Evolutionary conservation across 1,284 basidiomycete species (phyloP).

Genomic region (Malassezia vespertilionis): DNA sequence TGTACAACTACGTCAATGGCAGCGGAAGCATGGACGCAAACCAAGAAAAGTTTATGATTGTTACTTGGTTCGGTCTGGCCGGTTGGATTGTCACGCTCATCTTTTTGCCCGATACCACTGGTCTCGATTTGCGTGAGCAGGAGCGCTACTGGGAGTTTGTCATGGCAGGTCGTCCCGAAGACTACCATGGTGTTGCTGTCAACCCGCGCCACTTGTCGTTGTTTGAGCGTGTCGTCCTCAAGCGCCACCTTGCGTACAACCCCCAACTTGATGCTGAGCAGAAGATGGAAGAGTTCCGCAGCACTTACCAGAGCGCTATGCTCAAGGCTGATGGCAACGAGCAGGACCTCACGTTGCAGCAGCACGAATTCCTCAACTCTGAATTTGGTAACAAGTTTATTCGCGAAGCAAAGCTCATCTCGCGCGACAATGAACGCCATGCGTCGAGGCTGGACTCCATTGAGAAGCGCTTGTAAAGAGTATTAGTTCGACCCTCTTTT

Average conservation of each 20-base stretch:
- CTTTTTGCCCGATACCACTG: constrained; percentile 54
- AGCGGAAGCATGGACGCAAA: no score
- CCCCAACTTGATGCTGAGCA: constrained; percentile 51
- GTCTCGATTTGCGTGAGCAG: constrained; percentile 54
- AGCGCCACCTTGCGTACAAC: constrained; percentile 52
- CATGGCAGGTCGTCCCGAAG: constrained; percentile 49
- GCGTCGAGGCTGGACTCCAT: constrained; percentile 14
- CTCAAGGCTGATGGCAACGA: constrained; percentile 11
- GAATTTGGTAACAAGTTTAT: constrained; percentile 25
- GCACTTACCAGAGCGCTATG: constrained; percentile 44
- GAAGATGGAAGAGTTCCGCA: constrained; percentile 52
- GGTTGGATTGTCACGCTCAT: constrained; percentile 51
- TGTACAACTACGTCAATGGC: constrained; percentile 48
- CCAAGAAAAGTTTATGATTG: constrained; percentile 53
- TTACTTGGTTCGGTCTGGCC: constrained; percentile 53
- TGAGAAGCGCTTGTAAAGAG: constrained; percentile 15
- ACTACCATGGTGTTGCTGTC: constrained; percentile 54
- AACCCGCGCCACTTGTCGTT: constrained; percentile 52
- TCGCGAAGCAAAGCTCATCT: constrained; percentile 4
- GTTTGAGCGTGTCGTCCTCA: constrained; percentile 51
- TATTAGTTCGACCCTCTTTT: background rate
- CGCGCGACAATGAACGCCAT: background rate
- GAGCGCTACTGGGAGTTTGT: constrained; percentile 55
- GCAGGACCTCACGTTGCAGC: constrained; percentile 27
- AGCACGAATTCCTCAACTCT: constrained; percentile 29